phyloP scores from a whole-genome alignment of 306 rosid genomes.

The Trichosanthes cucumerina region DNA sequence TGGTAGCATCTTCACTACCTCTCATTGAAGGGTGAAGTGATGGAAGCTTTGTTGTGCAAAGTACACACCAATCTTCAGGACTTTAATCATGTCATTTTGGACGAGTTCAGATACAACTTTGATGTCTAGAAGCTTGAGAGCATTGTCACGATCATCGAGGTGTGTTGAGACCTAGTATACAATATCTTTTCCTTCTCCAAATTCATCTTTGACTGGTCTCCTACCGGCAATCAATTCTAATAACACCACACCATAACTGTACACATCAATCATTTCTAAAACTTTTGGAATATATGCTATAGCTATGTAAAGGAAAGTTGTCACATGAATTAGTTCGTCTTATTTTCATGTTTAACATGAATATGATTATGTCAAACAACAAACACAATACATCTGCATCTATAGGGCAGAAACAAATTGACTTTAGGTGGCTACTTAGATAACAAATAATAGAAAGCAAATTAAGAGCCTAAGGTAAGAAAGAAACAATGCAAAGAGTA shows the following conservation, averaged over 20 bases:
- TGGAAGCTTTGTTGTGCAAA: constrained; percentile 76
- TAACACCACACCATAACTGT: constrained; percentile 84
- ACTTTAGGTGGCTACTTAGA: neutral
- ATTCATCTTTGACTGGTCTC: constrained; percentile 65
- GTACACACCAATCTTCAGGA: constrained; percentile 65
- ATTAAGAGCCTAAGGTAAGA: no score
- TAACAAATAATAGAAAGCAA: no score
- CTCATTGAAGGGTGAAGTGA: constrained; percentile 84
- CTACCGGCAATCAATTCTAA: constrained; percentile 73
- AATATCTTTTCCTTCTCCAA: constrained; percentile 84
- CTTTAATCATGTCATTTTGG: constrained; percentile 55
- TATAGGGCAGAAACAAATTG: neutral
- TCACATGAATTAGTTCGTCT: neutral
- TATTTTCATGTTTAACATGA: neutral
- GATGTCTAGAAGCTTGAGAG: constrained; percentile 47
- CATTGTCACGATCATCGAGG: constrained; percentile 45
- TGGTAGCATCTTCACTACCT: constrained; percentile 71
- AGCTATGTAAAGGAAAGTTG: constrained; percentile 40
- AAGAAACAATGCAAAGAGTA: no score
- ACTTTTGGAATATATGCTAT: constrained; percentile 65
- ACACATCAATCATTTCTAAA: constrained; percentile 75
- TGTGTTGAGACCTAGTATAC: constrained; percentile 69
- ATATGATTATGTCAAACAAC: neutral
- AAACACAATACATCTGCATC: neutral
- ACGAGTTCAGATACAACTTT: constrained; percentile 32